Evolutionary conservation across 768 basidiomycete genomes (phyloP), one percentile per base, ranked within the genome.

Genomic region (Melanogaster broomeanus): DNA sequence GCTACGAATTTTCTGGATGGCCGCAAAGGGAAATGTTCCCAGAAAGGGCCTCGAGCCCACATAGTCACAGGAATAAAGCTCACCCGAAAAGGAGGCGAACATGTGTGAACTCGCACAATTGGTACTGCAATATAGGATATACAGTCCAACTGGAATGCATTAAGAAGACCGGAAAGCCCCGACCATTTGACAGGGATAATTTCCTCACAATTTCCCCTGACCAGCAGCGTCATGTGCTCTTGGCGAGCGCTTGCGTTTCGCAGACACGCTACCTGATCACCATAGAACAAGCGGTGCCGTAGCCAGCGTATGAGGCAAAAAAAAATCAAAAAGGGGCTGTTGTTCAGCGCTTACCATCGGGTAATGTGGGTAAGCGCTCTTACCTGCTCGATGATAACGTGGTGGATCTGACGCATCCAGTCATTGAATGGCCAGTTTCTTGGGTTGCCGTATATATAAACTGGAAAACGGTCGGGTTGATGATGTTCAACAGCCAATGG

Each of bases 391-490:
- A 85, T 72, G 37, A 87, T 76, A 21, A 86, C 77, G 49, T 82
- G 77, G 3, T 82, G 83, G 24, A 73, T 79, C 58, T 85, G 84
- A 39, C 84, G 69, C 45, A 87, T 69, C 84, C 83, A 87, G 57
- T 75, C 71, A 57, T 85, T 78, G 60, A 85, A 86, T 2, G 85
- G 83, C 82, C 81, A 87, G 62, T 80, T 83, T 1, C 70, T 72
- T 1, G 83, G 84, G 61, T 85, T 87, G 5, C 85, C 83, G 56
- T 62, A 81, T 18, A 78, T 62, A 52, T 82, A 86, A 21, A 78
- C 81, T 82, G 24, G 11, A 27, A 18, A 6, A 40, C 19, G 24
- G 34, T 47, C 8, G 18, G 28, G 25, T 4, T 10, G 16, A 33
- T 38, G 10, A 10, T 25, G 25, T 42, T 21, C 27, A 33, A 44